These are phyloP conservation scores for Hsuehochloa calcarea DNA, from an alignment of 176 grass and related monocot genomes.

Conservation along the genomic window DNA sequence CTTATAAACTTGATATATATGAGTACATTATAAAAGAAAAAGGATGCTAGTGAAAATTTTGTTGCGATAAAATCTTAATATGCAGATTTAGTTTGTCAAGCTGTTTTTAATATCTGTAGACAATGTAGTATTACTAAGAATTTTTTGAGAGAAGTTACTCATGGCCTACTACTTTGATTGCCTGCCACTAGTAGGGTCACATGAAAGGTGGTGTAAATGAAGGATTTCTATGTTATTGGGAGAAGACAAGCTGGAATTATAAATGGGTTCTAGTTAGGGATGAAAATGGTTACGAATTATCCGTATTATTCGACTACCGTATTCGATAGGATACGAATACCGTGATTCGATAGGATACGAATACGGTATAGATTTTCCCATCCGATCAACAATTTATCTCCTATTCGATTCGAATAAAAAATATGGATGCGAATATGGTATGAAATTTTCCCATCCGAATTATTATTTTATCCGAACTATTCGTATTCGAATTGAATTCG, in stretches of 20 bases:
- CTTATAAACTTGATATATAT: constrained; percentile 10
- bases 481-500: no score
- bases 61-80: not conserved
- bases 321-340: no score
- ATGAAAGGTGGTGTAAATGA: not conserved
- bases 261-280: not conserved
- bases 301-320: no score
- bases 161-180: constrained; percentile 8
- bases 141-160: not conserved
- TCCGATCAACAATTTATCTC: no score
- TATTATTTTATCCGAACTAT: no score
- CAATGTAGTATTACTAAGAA: not conserved
- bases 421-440: no score
- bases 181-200: not conserved
- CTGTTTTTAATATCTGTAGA: not conserved
- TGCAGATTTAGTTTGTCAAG: not conserved
- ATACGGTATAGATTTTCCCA: no score
- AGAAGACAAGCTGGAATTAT: not conserved
- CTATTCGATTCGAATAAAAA: no score
- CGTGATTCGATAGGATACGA: no score
- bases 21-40: not conserved
- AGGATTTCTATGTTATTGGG: not conserved
- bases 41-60: not conserved
- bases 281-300: no score
- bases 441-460: no score